phyloP scores from a whole-genome alignment of 352 stramenopile species.

The Peronosclerospora sorghi region DNA sequence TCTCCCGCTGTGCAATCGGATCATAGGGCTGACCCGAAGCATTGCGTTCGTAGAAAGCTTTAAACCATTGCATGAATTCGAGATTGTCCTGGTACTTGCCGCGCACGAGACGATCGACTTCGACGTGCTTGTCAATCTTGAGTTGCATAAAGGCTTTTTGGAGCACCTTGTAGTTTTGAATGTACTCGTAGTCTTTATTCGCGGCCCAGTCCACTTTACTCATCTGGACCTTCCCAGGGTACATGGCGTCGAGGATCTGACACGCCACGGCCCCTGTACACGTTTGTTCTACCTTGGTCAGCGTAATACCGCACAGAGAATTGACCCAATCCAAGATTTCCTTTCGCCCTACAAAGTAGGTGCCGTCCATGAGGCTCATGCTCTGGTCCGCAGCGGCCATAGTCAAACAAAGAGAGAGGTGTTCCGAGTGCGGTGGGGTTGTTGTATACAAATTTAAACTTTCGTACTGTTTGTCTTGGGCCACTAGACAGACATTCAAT shows the following conservation, averaged over 20 bases:
- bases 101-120: constrained; percentile 96
- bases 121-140: constrained; percentile 93
- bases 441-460: too few species aligned
- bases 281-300: constrained; percentile 97
- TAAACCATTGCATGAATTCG: constrained; percentile 99
- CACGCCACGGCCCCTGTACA: constrained; percentile 93
- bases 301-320: constrained; percentile 85
- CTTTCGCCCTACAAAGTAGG: constrained; percentile 94
- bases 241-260: constrained; percentile 95
- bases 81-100: constrained; percentile 99
- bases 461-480: too few species aligned
- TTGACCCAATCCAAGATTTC: constrained; percentile 99
- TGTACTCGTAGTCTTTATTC: constrained; percentile 96
- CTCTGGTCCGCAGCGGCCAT: constrained; percentile 78
- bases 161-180: constrained; percentile 99
- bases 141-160: constrained; percentile 95
- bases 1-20: constrained; percentile 82
- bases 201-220: constrained; percentile 95
- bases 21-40: constrained; percentile 89
- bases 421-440: neutral
- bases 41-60: constrained; percentile 88
- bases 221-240: constrained; percentile 92
- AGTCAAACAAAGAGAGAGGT: neutral
- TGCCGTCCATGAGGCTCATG: constrained; percentile 94
- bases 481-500: too few species aligned